These are phyloP conservation scores for Neurospora sp. DNA, from an alignment of 495 filamentous ascomycete genomes.

Conservation along the genomic window DNA sequence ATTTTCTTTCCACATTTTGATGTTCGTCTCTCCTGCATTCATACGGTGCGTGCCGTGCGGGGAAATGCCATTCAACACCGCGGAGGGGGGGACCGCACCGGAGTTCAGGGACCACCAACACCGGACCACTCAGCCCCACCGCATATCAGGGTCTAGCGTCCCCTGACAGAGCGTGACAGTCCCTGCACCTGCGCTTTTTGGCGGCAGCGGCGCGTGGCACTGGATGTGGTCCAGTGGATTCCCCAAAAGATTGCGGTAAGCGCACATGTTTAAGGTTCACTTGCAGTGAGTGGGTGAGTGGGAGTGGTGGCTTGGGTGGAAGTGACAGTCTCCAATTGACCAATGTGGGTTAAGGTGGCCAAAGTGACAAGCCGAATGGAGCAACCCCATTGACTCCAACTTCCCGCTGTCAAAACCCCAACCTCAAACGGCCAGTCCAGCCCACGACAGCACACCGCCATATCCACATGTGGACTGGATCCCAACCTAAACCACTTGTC, in stretches of 20 bases:
- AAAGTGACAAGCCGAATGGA: not conserved
- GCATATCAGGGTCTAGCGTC: not conserved
- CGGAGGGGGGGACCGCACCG: not conserved
- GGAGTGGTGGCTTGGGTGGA: not conserved
- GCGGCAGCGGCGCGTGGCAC: not conserved
- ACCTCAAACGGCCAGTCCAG: not conserved
- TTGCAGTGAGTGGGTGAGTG: not conserved
- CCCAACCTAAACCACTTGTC: not conserved
- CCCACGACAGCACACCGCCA: not conserved
- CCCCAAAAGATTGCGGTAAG: not conserved
- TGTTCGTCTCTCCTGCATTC: not conserved
- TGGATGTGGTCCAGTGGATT: not conserved
- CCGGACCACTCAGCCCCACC: not conserved
- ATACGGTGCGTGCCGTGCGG: not conserved
- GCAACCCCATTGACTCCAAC: not conserved
- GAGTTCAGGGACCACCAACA: not conserved
- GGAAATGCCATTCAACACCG: not conserved
- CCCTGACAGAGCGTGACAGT: not conserved
- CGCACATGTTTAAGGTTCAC: not conserved
- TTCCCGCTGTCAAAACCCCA: rapidly evolving
- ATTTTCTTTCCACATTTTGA: not conserved
- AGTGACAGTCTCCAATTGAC: not conserved
- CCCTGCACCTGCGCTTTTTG: not conserved
- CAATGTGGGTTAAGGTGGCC: not conserved
- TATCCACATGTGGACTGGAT: not conserved